Evolutionary conservation across 202 grass and related monocot species (phyloP).

Genomic region (Cymbopogon flexuosus): DNA sequence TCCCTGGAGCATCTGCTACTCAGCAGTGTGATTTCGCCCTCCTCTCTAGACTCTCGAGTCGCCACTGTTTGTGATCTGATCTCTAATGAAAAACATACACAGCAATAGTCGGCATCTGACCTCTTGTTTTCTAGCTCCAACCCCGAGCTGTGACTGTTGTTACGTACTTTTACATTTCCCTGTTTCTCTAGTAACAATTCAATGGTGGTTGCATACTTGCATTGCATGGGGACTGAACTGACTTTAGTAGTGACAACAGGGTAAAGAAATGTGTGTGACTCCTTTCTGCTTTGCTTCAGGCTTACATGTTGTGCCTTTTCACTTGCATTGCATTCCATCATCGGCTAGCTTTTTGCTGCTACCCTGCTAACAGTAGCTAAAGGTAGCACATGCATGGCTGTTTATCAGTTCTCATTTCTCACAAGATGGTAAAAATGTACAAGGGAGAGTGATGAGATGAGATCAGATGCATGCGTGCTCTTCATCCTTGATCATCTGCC

Average conservation of each 20-base stretch:
- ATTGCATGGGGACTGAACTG: background rate
- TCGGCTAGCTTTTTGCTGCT: background rate
- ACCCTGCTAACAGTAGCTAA: background rate
- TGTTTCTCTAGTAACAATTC: conserved; percentile 17
- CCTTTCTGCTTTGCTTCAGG: background rate
- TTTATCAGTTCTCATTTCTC: background rate
- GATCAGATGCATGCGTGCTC: background rate
- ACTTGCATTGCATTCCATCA: background rate
- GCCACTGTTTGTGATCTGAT: background rate
- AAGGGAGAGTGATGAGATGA: background rate
- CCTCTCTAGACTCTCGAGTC: conserved; percentile 19
- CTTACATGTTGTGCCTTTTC: background rate
- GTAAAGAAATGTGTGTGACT: background rate
- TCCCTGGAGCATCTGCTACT: conserved; percentile 16
- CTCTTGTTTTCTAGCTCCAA: conserved; percentile 5
- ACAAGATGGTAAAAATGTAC: background rate
- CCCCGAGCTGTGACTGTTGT: background rate
- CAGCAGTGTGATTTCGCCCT: background rate
- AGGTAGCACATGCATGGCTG: background rate
- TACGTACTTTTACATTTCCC: background rate
- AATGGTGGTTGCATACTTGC: background rate
- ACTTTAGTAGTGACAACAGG: background rate
- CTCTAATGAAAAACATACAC: background rate
- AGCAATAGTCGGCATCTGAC: background rate
- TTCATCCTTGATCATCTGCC: background rate